Percentiles rank a stretch among this genome's conserved stretches.
Conservation (phyloP, 1,139 yeast genomes). For the Geotrichum histeridarum region DNA sequence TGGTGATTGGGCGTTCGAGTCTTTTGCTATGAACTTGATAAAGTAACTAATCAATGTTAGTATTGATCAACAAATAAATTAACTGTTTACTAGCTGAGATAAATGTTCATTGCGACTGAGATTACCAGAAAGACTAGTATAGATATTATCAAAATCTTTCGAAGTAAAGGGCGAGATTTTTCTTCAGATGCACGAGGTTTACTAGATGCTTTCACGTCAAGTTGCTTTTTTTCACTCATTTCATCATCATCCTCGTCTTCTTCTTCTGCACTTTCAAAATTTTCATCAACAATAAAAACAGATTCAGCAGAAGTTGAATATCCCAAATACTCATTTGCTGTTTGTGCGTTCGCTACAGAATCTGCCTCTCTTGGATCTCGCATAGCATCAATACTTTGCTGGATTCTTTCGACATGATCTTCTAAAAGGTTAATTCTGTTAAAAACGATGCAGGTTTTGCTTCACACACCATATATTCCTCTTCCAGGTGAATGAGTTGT, state of each 20-base stretch:
- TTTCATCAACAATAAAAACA: conserved; percentile 11
- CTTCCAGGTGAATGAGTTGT: background rate
- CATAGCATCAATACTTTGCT: conserved; percentile 4
- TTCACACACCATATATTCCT: background rate
- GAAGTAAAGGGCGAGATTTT: background rate
- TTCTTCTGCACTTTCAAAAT: background rate
- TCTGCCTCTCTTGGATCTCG: background rate
- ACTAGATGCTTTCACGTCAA: background rate
- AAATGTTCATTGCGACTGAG: conserved; percentile 12
- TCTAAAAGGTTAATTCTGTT: background rate
- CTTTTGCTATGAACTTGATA: no score
- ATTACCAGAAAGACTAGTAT: background rate
- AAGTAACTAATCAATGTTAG: background rate
- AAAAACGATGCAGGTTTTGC: background rate
- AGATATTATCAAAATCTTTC: conserved; percentile 1
- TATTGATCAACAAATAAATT: no score
- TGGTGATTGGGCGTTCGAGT: no score
- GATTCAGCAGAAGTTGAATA: conserved; percentile 5
- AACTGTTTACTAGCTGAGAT: conserved; percentile 11
- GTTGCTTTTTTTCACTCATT: background rate
- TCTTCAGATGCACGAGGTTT: background rate
- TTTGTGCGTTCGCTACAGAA: background rate
- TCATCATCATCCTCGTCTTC: background rate
- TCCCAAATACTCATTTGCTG: background rate
- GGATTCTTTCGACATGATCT: conserved; percentile 11